Base-by-base conservation (phyloP, 1,284 basidiomycete genomes). In the Irpex sp. region DNA sequence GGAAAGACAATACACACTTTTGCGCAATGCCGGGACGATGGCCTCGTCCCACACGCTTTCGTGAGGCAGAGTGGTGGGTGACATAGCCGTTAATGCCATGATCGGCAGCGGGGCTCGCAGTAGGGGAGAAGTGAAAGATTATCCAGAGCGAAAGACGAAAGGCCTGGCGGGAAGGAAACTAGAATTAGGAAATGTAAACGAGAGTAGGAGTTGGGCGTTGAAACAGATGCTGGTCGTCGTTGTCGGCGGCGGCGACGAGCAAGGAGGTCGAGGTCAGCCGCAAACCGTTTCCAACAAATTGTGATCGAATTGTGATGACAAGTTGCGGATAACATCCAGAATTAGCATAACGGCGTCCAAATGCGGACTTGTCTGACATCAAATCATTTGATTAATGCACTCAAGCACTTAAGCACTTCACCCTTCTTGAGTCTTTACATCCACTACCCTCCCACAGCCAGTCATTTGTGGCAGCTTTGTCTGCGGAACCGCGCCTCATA, bases 41-140 rank as follows among this genome's bases (percentile, higher is more conserved):
- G 83, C 81, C 70, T 88, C 86, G 71, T 88, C 87, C 87, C 87
- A 90, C 39, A 82, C 83, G 49, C 83, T 85, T 57, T 81, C 82
- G 67, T 81, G 77, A 62, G 70, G 74, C 53, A 81, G 74, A 60
- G 83, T 81, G 13, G 61, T 80, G 75, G 85, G 84, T 55, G 83
- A 70, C 21, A 71, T 75, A 49, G 76, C 75, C 58, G 76, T 76
- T 66, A 78, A 67, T 57, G 76, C 76, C 76, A 77, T 77, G 58
- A 67, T 69, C 63, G 65, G 58, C 58, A 46, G 17, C 26, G 36
- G 36, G 49, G 50, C 59, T 58, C 60, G 55, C 35, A 58, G 53
- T 26, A 56, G 58, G 33, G 19, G 31, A 64, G 62, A 61, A 65
- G 63, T 66, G 51, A 59, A 68, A 61, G 64, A 62, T 65, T 62